Evolutionary conservation across 1,139 yeast species (phyloP).

Genomic region (Sugiyamaella sp.): DNA sequence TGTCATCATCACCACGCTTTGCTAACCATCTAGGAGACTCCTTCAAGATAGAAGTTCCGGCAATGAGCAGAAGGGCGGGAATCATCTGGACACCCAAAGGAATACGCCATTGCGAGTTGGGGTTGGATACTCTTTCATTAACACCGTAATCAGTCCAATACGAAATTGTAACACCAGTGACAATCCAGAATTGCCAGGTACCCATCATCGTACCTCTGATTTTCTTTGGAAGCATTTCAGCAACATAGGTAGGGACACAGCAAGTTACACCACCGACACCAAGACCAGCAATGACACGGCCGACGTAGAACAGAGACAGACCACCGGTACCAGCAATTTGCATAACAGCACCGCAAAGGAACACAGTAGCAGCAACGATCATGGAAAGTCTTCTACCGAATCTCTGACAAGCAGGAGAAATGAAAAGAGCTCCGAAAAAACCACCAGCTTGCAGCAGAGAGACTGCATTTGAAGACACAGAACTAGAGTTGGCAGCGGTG

Average conservation of each 20-base stretch:
- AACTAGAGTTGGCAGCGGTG: constrained; percentile 32
- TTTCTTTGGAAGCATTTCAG: constrained; percentile 67
- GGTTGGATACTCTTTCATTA: constrained; percentile 37
- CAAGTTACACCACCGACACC: constrained; percentile 75
- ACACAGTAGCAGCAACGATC: constrained; percentile 72
- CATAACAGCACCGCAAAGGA: constrained; percentile 78
- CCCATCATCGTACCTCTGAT: constrained; percentile 72
- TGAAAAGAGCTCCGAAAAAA: constrained; percentile 47
- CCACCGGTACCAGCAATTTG: constrained; percentile 73
- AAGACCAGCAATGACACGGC: constrained; percentile 67
- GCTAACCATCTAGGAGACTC: constrained; percentile 81
- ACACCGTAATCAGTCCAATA: constrained; percentile 67
- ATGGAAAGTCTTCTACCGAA: constrained; percentile 77
- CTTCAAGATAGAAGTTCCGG: constrained; percentile 57
- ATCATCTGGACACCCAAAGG: constrained; percentile 71
- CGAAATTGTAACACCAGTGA: constrained; percentile 62
- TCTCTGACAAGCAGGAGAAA: constrained; percentile 59
- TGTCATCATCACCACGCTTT: constrained; percentile 64
- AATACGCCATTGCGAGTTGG: constrained; percentile 56
- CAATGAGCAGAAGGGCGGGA: constrained; percentile 58
- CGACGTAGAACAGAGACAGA: constrained; percentile 69
- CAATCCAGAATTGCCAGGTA: constrained; percentile 66
- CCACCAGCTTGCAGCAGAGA: constrained; percentile 97
- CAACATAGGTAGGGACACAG: constrained; percentile 69
- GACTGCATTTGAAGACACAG: constrained; percentile 80